phyloP scores from a whole-genome alignment of 2,329 filamentous ascomycete genomes.

The Sphaerulina vaccinii region DNA sequence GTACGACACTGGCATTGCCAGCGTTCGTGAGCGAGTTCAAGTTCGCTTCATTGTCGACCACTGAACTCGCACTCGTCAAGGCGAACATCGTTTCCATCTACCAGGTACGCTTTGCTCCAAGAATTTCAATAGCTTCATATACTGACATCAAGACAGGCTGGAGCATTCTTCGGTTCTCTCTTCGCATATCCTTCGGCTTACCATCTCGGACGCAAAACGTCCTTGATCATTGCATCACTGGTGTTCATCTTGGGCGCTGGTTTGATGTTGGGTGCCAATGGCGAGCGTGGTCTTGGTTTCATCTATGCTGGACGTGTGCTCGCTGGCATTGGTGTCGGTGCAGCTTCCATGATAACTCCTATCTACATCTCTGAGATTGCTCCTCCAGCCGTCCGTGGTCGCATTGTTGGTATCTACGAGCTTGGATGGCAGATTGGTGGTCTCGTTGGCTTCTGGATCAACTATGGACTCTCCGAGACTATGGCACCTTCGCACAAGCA shows the following conservation, averaged over 20 bases:
- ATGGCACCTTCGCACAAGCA: constrained; percentile 45
- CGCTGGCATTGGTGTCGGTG: constrained; percentile 58
- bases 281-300: constrained; percentile 60
- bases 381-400: constrained; percentile 58
- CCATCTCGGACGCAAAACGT: constrained; percentile 66
- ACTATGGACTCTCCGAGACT: constrained; percentile 45
- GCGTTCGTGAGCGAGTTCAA: constrained; percentile 70
- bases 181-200: constrained; percentile 64
- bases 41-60: constrained; percentile 52
- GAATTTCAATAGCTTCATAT: background rate
- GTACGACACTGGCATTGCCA: constrained; percentile 68
- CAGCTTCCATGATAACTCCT: constrained; percentile 56
- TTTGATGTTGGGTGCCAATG: constrained; percentile 67
- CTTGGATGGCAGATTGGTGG: constrained; percentile 56
- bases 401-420: constrained; percentile 59
- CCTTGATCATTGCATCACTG: constrained; percentile 59
- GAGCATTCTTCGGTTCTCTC: constrained; percentile 78
- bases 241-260: constrained; percentile 71
- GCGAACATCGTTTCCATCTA: constrained; percentile 79
- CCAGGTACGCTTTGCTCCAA: constrained; percentile 37
- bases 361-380: constrained; percentile 61
- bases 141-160: constrained; percentile 54
- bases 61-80: constrained; percentile 59
- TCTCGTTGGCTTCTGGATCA: constrained; percentile 53
- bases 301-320: constrained; percentile 59